These are phyloP conservation scores for Physcomitrellopsis africana DNA, from an alignment of 225 moss, liverwort and hornwort genomes.

Conservation along the genomic window DNA sequence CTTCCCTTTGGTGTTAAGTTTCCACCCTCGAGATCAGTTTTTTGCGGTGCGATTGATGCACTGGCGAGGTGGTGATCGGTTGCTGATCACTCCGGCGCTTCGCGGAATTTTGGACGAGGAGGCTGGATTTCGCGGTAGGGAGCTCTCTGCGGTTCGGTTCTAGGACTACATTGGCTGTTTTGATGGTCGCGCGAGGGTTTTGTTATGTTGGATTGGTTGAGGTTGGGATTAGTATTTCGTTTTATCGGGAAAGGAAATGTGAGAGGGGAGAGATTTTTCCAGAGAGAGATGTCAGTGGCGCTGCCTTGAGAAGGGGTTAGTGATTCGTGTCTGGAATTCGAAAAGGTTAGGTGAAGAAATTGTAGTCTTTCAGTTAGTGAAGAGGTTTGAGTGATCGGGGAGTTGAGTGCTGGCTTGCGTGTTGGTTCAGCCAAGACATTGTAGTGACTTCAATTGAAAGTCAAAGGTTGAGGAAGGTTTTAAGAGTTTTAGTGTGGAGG, in stretches of 20 bases:
- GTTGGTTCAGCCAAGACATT: background rate
- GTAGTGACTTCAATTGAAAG: background rate
- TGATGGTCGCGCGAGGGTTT: background rate
- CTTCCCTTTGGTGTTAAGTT: too few relatives aligned
- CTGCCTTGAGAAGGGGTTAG: too few relatives aligned
- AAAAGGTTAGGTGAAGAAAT: too few relatives aligned
- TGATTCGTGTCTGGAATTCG: too few relatives aligned
- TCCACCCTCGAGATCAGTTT: too few relatives aligned
- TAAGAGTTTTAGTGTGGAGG: background rate
- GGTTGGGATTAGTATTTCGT: background rate
- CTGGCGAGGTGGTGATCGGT: too few relatives aligned
- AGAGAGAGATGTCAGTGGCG: too few relatives aligned
- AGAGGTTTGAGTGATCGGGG: background rate
- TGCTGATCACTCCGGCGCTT: background rate
- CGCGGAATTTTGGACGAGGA: background rate
- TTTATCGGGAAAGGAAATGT: background rate
- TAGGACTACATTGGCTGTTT: background rate
- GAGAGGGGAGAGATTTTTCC: too few relatives aligned
- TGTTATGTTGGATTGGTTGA: background rate
- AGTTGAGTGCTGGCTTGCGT: slow-evolving; percentile 6
- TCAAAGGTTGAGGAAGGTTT: background rate
- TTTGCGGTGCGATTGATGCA: too few relatives aligned
- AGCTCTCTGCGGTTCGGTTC: background rate
- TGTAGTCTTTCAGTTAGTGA: too few relatives aligned
- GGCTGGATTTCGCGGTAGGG: background rate